Percentiles rank a stretch among this genome's conserved stretches.
Conservation (phyloP, 768 basidiomycete species). For the Cytidiella melzeri region DNA sequence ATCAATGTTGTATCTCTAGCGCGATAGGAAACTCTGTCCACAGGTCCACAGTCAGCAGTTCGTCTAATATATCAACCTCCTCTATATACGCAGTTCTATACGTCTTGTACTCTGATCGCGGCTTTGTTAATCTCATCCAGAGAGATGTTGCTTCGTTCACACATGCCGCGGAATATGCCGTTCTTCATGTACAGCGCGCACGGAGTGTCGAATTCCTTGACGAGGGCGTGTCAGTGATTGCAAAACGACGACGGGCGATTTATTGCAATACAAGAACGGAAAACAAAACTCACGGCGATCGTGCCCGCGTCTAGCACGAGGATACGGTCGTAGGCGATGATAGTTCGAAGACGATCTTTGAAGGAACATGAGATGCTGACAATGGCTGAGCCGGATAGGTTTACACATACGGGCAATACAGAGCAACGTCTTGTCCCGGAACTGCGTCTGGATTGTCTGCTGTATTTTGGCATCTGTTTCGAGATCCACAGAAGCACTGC, state of each 20-base stretch:
- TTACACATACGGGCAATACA: slow-evolving; percentile 38
- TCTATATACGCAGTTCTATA: not conserved
- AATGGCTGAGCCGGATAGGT: not conserved
- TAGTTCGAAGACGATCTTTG: slow-evolving; percentile 44
- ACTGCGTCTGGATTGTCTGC: slow-evolving; percentile 33
- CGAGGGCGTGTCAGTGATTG: not conserved
- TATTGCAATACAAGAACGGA: too few relatives aligned
- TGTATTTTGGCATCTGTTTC: slow-evolving; percentile 54
- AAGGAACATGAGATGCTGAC: not conserved
- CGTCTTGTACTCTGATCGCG: slow-evolving; percentile 2
- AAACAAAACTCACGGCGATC: slow-evolving; percentile 37
- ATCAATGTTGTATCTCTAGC: too few relatives aligned
- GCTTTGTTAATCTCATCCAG: slow-evolving; percentile 37
- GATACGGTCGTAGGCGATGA: slow-evolving; percentile 58
- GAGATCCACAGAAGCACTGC: slow-evolving; percentile 33
- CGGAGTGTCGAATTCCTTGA: slow-evolving; percentile 46
- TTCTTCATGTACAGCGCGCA: slow-evolving; percentile 37
- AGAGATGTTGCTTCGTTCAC: slow-evolving; percentile 47
- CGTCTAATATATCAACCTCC: too few relatives aligned
- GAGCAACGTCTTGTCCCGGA: slow-evolving; percentile 45
- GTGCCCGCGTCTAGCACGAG: slow-evolving; percentile 61
- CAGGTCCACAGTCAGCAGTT: too few relatives aligned
- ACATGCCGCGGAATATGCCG: slow-evolving; percentile 60
- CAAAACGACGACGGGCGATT: not conserved
- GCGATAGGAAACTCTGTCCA: too few relatives aligned